Evolutionary conservation across 2,329 filamentous ascomycete species (phyloP).

Genomic region (Trichoderma hamatum): DNA sequence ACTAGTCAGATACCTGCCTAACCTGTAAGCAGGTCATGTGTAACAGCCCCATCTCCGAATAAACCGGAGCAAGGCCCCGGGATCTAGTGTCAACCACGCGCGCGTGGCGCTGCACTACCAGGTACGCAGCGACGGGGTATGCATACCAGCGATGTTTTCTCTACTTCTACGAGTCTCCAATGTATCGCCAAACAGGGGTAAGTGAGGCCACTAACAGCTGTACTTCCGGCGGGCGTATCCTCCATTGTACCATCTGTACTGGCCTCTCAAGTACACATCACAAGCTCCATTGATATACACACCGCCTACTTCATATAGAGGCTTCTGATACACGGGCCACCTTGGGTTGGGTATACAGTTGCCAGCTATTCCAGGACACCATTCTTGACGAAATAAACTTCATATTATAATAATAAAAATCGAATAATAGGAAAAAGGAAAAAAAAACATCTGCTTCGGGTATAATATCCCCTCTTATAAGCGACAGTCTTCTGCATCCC

Average conservation of each 20-base stretch:
- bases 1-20: background rate
- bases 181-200: conserved; percentile 15
- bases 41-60: background rate
- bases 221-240: conserved; percentile 6
- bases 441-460: conserved; percentile 23
- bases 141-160: background rate
- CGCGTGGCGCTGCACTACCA: conserved; percentile 22
- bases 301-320: background rate
- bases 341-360: background rate
- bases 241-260: background rate
- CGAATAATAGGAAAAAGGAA: background rate
- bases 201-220: conserved; percentile 13
- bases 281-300: background rate
- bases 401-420: conserved; percentile 2
- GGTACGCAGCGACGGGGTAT: conserved; percentile 11
- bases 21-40: background rate
- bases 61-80: background rate
- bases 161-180: background rate
- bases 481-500: conserved; percentile 24
- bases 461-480: conserved; percentile 27
- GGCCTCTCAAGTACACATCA: background rate
- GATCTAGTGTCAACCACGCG: conserved; percentile 1
- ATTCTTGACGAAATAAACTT: background rate
- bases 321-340: background rate
- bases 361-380: background rate